A percentile compares a stretch with the other conserved stretches of the same genome.
phyloP scores from a whole-genome alignment of 1,284 basidiomycete species.

The Cerrena zonata region DNA sequence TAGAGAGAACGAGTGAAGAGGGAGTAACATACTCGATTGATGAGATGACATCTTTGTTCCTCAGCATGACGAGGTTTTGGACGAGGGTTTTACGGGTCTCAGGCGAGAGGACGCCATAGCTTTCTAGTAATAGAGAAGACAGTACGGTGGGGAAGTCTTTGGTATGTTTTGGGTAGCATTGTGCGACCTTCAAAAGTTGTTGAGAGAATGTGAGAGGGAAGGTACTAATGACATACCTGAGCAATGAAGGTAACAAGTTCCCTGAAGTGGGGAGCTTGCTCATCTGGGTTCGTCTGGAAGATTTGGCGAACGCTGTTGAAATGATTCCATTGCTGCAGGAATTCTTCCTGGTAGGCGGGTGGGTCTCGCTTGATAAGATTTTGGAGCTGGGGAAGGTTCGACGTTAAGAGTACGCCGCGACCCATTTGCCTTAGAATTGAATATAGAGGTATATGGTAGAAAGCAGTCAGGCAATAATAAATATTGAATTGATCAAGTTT shows the following conservation, averaged over 20 bases:
- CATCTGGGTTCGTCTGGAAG: constrained; percentile 72
- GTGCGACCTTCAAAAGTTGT: constrained; percentile 55
- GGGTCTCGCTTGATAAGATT: constrained; percentile 97
- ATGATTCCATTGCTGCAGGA: constrained; percentile 97
- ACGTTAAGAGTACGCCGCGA: constrained; percentile 59
- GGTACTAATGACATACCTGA: constrained; percentile 45
- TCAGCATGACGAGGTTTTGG: constrained; percentile 85
- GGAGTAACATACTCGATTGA: constrained; percentile 74
- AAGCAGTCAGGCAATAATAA: too few species aligned
- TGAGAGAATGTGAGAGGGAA: neutral
- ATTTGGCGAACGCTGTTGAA: constrained; percentile 86
- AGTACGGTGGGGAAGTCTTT: constrained; percentile 77
- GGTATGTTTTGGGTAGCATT: constrained; percentile 86
- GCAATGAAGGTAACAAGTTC: constrained; percentile 84
- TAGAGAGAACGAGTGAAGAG: constrained; percentile 1
- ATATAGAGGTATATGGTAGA: too few species aligned
- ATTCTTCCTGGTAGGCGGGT: constrained; percentile 88
- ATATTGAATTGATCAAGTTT: too few species aligned
- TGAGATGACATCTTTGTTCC: constrained; percentile 88
- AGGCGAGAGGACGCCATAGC: constrained; percentile 64
- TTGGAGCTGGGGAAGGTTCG: constrained; percentile 79
- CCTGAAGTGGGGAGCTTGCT: constrained; percentile 76
- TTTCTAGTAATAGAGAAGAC: constrained; percentile 69
- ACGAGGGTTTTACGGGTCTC: constrained; percentile 81
- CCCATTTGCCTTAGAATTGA: too few species aligned